Base-by-base conservation (phyloP, 176 grass and related monocot species). In the Olyra latifolia region DNA sequence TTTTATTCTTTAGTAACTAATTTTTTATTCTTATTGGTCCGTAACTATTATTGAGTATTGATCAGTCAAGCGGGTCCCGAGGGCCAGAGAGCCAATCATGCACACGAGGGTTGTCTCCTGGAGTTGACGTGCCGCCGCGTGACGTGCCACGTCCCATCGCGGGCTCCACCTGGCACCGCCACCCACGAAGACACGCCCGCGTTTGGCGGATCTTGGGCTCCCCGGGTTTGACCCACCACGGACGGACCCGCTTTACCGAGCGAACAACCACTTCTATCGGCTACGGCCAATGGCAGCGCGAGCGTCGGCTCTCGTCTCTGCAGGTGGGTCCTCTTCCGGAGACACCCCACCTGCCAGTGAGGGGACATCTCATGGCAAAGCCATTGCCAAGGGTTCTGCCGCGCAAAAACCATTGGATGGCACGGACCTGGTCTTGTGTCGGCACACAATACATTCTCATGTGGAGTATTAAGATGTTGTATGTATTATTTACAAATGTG, bases 191-290 rank as follows among this genome's bases (percentile, higher is more conserved):
- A 62, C 29, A 23, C 86, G 23, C 75, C 75, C 75, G 81, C 69
- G 75, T 75, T 88, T 69, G 69, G 0, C 35, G 75, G 87, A 84
- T 84, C 81, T 84, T 52, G 69, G 57, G 42, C 22, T 55, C 46
- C 10, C 27, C 28, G 44, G 2, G 15, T 63, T 44, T 56, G 35
- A 45, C 23, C 15, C 6, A 30, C 8, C 22, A 16, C 6, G 58
- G 42, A 44, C 9, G 0, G 56, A 27, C 56, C 24, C 3, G 23
- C 23, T 14, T 14, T 0, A 27, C 23, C 56, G 1, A 24, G n/a
- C n/a, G 9, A 57, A 12, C 32, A 4, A 11, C 52, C 1, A 54
- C 7, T 49, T 15, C 47, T 41, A 41, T 5, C 5, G 40, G 40
- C 4, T 0, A 41, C 5, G n/a, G n/a, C n/a, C n/a, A n/a, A 4